phyloP scores from a whole-genome alignment of 495 filamentous ascomycete genomes.

The Letharia lupina region DNA sequence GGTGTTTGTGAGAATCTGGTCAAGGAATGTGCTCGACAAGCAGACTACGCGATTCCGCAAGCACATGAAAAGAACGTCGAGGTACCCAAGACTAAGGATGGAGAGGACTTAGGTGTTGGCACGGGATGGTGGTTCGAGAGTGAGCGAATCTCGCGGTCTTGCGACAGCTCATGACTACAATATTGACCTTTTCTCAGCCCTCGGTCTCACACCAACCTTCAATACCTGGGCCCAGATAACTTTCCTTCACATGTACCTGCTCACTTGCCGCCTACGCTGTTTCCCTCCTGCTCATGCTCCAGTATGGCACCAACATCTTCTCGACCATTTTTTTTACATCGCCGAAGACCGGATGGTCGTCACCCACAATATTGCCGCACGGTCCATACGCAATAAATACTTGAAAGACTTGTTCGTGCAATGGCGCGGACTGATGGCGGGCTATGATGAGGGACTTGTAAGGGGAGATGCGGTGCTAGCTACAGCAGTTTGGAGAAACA shows the following conservation, averaged over 20 bases:
- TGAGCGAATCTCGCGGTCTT: constrained; percentile 32
- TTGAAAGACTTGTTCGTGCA: constrained; percentile 87
- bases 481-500: constrained; percentile 84
- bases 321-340: constrained; percentile 90
- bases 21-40: constrained; percentile 66
- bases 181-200: constrained; percentile 28
- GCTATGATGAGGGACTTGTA: constrained; percentile 79
- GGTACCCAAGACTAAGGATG: constrained; percentile 56
- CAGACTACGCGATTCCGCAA: constrained; percentile 61
- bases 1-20: constrained; percentile 69
- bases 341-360: constrained; percentile 80
- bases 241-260: constrained; percentile 89
- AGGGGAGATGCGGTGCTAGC: constrained; percentile 81
- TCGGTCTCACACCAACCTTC: constrained; percentile 73
- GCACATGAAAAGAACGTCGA: constrained; percentile 45
- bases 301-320: constrained; percentile 64
- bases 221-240: constrained; percentile 92
- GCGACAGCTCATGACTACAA: not conserved
- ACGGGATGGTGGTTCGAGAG: constrained; percentile 77
- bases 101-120: constrained; percentile 69
- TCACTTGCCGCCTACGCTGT: constrained; percentile 76
- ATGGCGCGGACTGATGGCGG: constrained; percentile 75
- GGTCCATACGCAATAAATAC: constrained; percentile 66
- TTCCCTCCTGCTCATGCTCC: constrained; percentile 53
- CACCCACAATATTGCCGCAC: constrained; percentile 57